phyloP scores from a whole-genome alignment of 495 filamentous ascomycete species.

The Talaromyces proteolyticus region DNA sequence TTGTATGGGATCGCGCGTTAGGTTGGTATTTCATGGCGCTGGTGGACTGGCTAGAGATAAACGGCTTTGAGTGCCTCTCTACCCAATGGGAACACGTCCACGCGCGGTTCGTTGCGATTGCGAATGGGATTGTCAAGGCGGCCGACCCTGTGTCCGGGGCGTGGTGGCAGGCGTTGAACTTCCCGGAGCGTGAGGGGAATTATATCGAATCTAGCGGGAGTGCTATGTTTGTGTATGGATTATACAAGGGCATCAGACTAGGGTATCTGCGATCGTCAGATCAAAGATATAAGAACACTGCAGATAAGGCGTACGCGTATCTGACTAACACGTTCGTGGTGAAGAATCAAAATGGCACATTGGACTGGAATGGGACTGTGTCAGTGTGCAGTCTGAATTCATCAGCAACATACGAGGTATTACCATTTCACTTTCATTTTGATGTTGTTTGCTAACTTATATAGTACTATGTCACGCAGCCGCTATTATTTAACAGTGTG shows the following conservation, averaged over 20 bases:
- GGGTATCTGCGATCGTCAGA: constrained; percentile 23
- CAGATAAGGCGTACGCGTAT: constrained; percentile 31
- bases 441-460: constrained; percentile 7
- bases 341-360: constrained; percentile 26
- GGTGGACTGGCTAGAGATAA: constrained; percentile 47
- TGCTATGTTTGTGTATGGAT: constrained; percentile 54
- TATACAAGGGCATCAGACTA: constrained; percentile 44
- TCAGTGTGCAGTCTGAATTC: constrained; percentile 47
- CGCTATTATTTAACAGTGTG: constrained; percentile 36
- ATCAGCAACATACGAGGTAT: constrained; percentile 40
- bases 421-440: background rate
- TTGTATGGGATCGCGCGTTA: constrained; percentile 52
- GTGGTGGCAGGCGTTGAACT: constrained; percentile 58
- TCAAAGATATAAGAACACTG: background rate
- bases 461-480: constrained; percentile 43
- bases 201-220: constrained; percentile 57
- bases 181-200: constrained; percentile 40
- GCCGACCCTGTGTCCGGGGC: constrained; percentile 41
- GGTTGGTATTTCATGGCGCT: constrained; percentile 58
- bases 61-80: constrained; percentile 25
- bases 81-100: constrained; percentile 19
- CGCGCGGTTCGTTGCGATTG: constrained; percentile 31
- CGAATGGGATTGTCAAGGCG: constrained; percentile 31
- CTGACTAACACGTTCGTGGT: constrained; percentile 35
- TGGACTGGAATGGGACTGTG: constrained; percentile 51